A percentile compares a stretch with the other conserved stretches of the same genome.
These are phyloP conservation scores for Solanum sejunctum DNA, from an alignment of 257 asterid genomes.

Conservation along the genomic window DNA sequence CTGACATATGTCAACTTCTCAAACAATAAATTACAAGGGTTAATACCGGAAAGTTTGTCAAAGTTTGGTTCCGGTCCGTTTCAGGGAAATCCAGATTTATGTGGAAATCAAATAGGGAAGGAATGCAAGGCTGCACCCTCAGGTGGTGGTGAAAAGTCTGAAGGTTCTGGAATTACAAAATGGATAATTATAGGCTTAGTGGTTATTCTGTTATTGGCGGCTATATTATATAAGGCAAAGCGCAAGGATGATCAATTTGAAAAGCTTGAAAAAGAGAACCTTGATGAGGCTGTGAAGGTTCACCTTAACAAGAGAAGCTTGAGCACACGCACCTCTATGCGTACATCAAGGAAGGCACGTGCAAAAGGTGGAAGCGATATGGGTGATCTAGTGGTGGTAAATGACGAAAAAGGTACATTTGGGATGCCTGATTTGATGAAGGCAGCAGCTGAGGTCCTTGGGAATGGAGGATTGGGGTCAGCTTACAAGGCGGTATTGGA, in stretches of 20 bases:
- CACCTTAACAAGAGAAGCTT: constrained; percentile 19
- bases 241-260: constrained; percentile 25
- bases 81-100: constrained; percentile 40
- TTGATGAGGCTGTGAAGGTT: constrained; percentile 34
- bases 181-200: constrained; percentile 55
- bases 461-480: constrained; percentile 77
- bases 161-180: constrained; percentile 18
- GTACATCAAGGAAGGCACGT: constrained; percentile 27
- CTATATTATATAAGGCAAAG: constrained; percentile 39
- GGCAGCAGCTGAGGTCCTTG: constrained; percentile 94
- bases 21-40: constrained; percentile 52
- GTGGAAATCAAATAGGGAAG: constrained; percentile 37
- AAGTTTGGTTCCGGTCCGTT: constrained; percentile 35
- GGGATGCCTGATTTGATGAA: constrained; percentile 85
- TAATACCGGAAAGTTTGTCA: constrained; percentile 42
- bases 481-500: constrained; percentile 69
- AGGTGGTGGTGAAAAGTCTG: neutral
- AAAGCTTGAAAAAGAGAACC: constrained; percentile 32
- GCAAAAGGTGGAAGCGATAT: constrained; percentile 7
- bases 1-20: constrained; percentile 28
- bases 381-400: constrained; percentile 54
- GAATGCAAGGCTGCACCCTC: constrained; percentile 11
- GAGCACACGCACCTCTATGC: constrained; percentile 10
- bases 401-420: constrained; percentile 52
- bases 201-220: constrained; percentile 31